These are phyloP conservation scores for Aureobasidium sp. DNA, from an alignment of 2,329 filamentous ascomycete species.

Conservation along the genomic window DNA sequence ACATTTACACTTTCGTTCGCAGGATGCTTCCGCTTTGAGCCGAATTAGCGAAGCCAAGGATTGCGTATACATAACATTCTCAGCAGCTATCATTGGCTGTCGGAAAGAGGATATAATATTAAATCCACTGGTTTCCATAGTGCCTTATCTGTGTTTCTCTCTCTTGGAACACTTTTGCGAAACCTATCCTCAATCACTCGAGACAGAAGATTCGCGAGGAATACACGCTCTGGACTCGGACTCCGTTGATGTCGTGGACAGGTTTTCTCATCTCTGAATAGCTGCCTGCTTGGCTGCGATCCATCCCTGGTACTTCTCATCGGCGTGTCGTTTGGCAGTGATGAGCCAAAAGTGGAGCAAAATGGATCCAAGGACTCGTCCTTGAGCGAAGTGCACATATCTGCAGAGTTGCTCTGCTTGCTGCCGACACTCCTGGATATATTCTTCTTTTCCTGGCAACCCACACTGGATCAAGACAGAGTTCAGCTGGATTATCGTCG, in stretches of 20 bases:
- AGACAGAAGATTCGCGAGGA: background rate
- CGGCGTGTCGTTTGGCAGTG: background rate
- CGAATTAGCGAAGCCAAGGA: background rate
- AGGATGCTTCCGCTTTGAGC: constrained; percentile 1
- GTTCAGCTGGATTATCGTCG: constrained; percentile 6
- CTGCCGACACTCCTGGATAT: background rate
- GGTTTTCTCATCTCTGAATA: background rate
- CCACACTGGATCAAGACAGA: constrained; percentile 2
- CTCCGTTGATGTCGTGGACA: background rate
- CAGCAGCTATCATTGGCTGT: background rate
- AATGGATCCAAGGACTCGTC: constrained; percentile 5
- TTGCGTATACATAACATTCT: background rate
- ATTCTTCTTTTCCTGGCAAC: background rate
- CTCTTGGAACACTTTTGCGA: background rate
- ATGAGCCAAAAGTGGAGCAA: constrained; percentile 11
- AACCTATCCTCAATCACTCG: background rate
- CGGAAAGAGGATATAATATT: background rate
- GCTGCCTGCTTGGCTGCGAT: constrained; percentile 4
- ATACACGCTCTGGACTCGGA: background rate
- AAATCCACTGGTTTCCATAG: background rate
- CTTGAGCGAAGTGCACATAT: constrained; percentile 1
- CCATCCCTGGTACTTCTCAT: constrained; percentile 7
- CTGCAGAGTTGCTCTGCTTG: background rate
- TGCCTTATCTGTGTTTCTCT: background rate
- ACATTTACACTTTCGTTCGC: background rate